Evolutionary conservation across 805 yeast genomes (phyloP).

Genomic region (Sungouiozyma intestinalis): DNA sequence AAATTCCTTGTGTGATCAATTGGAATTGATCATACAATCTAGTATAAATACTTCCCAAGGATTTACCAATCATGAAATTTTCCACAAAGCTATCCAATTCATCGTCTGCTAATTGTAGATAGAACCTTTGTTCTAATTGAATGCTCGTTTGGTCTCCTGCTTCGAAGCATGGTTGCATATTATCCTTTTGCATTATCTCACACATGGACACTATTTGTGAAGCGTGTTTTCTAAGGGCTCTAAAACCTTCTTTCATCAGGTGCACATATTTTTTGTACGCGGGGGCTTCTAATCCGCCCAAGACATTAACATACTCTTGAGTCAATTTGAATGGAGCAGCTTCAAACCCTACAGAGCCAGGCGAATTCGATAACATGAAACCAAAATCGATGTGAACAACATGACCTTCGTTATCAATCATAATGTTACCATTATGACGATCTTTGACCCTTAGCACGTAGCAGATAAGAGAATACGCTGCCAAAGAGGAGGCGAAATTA

Average conservation of each 20-base stretch:
- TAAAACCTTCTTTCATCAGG: constrained; percentile 64
- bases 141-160: constrained; percentile 78
- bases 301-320: constrained; percentile 72
- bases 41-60: constrained; percentile 81
- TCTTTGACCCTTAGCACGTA: constrained; percentile 88
- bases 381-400: constrained; percentile 95
- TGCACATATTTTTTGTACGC: constrained; percentile 50
- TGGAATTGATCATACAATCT: constrained; percentile 93
- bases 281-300: constrained; percentile 68
- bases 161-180: constrained; percentile 81
- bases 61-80: constrained; percentile 60
- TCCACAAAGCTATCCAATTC: constrained; percentile 69
- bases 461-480: constrained; percentile 85
- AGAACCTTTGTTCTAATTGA: constrained; percentile 71
- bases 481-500: constrained; percentile 76
- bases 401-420: constrained; percentile 94
- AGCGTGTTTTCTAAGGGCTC: constrained; percentile 58
- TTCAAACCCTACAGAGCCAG: constrained; percentile 95
- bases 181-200: constrained; percentile 88
- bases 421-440: constrained; percentile 93
- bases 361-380: constrained; percentile 82
- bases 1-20: constrained; percentile 89
- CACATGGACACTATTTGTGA: constrained; percentile 74
- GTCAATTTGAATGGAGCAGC: constrained; percentile 96
- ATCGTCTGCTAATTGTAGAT: constrained; percentile 58